phyloP scores from a whole-genome alignment of 1,139 yeast genomes.

The Sugiyamaella paludigena region DNA sequence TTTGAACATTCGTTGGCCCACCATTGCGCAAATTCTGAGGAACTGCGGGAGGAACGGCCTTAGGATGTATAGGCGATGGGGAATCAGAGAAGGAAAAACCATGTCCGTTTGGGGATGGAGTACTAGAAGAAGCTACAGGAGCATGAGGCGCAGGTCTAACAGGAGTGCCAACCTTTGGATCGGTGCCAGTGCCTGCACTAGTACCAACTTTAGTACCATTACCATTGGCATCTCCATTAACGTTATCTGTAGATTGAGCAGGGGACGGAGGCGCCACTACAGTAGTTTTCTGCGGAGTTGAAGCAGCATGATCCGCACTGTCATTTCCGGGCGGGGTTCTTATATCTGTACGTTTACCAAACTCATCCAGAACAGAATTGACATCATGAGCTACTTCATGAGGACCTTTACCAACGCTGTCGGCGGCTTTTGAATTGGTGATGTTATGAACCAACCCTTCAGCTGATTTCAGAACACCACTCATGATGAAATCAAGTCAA shows the following conservation, averaged over 20 bases:
- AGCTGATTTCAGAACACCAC: neutral
- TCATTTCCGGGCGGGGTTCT: constrained; percentile 8
- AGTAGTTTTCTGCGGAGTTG: no score
- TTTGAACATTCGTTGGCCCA: no score
- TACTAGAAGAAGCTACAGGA: neutral
- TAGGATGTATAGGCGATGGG: no score
- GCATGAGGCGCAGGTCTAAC: neutral
- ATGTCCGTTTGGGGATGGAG: neutral
- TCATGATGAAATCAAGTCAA: no score
- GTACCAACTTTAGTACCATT: neutral
- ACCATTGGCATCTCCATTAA: neutral
- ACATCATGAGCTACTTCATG: constrained; percentile 12
- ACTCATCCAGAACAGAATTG: constrained; percentile 7
- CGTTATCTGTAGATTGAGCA: neutral
- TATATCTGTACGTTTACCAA: constrained; percentile 11
- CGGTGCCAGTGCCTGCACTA: neutral
- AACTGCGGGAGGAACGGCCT: no score
- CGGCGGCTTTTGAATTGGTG: constrained; percentile 32
- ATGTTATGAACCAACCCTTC: constrained; percentile 1
- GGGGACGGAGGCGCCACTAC: neutral
- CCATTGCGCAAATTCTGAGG: no score
- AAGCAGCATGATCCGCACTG: neutral
- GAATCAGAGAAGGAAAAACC: constrained; percentile 9
- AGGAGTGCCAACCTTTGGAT: no score
- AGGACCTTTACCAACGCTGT: constrained; percentile 22